Evolutionary conservation across 2,329 filamentous ascomycete genomes (phyloP).

Genomic region (Pleomassaria siparia): DNA sequence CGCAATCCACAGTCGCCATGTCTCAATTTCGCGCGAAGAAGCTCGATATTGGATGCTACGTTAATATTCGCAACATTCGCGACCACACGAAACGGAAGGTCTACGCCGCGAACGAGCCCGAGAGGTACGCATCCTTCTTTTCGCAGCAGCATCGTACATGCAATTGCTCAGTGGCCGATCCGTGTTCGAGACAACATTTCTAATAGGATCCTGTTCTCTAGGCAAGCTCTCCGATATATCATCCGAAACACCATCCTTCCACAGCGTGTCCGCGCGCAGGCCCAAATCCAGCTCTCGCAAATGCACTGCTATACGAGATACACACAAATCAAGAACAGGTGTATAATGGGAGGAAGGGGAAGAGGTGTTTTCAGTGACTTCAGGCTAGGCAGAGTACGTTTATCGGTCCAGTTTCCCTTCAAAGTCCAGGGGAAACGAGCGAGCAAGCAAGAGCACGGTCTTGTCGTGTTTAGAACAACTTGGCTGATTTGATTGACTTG

Average conservation of each 20-base stretch:
- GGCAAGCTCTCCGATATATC: conserved; percentile 81
- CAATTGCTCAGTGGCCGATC: background rate
- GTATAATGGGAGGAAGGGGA: conserved; percentile 86
- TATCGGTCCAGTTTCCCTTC: background rate
- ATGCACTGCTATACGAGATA: conserved; percentile 96
- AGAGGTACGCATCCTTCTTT: conserved; percentile 63
- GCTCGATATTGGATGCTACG: conserved; percentile 83
- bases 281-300: conserved; percentile 87
- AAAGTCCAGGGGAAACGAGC: background rate
- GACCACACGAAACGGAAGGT: conserved; percentile 97
- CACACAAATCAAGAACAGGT: conserved; percentile 92
- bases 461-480: background rate
- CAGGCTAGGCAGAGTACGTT: conserved; percentile 80
- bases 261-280: conserved; percentile 79
- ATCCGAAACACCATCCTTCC: conserved; percentile 90
- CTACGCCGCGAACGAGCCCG: conserved; percentile 81
- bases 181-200: background rate
- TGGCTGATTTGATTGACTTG: conserved; percentile 17
- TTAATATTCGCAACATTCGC: conserved; percentile 84
- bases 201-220: conserved; percentile 39
- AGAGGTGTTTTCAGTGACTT: conserved; percentile 92
- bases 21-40: conserved; percentile 85
- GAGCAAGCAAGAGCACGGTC: background rate
- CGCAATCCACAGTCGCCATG: conserved; percentile 32
- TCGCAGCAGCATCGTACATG: background rate